A percentile compares a stretch with the other conserved stretches of the same genome.
Conservation (phyloP, 2,329 filamentous ascomycete species). For the Lomentospora prolificans region DNA sequence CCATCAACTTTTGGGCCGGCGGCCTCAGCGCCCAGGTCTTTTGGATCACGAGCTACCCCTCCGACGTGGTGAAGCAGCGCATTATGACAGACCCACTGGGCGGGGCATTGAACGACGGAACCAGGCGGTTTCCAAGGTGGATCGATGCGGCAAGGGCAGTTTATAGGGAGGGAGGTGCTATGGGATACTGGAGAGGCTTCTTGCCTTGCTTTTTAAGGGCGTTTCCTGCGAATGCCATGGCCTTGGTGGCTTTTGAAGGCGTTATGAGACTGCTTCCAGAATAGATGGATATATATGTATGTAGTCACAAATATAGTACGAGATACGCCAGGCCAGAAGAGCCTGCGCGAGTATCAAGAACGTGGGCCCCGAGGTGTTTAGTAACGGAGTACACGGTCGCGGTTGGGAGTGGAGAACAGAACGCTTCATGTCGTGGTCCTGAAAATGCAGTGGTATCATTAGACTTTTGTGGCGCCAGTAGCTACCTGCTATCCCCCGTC, state of each 20-base stretch:
- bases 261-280: constrained; percentile 63
- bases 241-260: constrained; percentile 84
- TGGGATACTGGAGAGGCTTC: constrained; percentile 88
- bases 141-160: constrained; percentile 68
- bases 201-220: constrained; percentile 86
- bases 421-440: background rate
- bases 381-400: too few species aligned
- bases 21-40: constrained; percentile 89
- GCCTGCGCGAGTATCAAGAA: too few species aligned
- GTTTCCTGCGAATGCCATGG: constrained; percentile 93
- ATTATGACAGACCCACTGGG: constrained; percentile 94
- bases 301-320: too few species aligned
- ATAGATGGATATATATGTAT: background rate
- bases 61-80: constrained; percentile 88
- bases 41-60: constrained; percentile 87
- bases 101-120: constrained; percentile 55
- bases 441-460: constrained; percentile 9
- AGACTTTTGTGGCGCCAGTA: constrained; percentile 1
- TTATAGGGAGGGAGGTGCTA: constrained; percentile 64
- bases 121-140: constrained; percentile 64
- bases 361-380: too few species aligned
- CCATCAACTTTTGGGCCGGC: constrained; percentile 94
- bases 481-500: constrained; percentile 6
- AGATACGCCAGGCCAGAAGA: too few species aligned
- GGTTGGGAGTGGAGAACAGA: too few species aligned